phyloP scores from a whole-genome alignment of 345 rosid genomes.

The Camelina laxa region DNA sequence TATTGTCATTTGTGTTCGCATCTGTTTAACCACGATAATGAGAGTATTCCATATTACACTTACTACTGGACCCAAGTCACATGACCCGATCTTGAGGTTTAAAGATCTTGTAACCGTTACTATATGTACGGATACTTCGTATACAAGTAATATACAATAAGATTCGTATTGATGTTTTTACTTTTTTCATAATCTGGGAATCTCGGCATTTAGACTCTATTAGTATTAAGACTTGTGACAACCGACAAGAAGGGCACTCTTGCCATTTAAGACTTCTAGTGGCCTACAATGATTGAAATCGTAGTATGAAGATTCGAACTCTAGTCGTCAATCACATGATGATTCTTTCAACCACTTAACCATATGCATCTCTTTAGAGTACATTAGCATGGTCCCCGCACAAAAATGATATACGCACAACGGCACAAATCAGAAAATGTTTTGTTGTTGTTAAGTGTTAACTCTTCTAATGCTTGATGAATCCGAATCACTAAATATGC shows the following conservation, averaged over 20 bases:
- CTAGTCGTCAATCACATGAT: neutral
- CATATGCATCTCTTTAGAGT: neutral
- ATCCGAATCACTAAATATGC: neutral
- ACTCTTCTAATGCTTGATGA: neutral
- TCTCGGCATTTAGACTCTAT: neutral
- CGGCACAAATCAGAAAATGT: neutral
- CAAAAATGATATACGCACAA: neutral
- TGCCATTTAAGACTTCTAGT: neutral
- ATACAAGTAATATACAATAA: neutral
- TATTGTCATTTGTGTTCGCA: neutral
- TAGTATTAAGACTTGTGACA: neutral
- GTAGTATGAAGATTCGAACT: neutral
- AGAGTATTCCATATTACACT: neutral
- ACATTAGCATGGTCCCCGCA: neutral
- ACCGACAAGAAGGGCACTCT: neutral
- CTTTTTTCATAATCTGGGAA: neutral
- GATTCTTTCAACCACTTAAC: neutral
- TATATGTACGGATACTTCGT: neutral
- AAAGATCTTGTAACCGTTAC: slow-evolving; percentile 1
- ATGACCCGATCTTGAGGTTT: neutral
- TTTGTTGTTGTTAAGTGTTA: neutral
- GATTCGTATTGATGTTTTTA: neutral
- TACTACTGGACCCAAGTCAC: slow-evolving; percentile 1
- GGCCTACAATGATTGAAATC: neutral
- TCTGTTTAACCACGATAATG: neutral